phyloP scores from a whole-genome alignment of 768 basidiomycete genomes.

The Mycena vitilis region DNA sequence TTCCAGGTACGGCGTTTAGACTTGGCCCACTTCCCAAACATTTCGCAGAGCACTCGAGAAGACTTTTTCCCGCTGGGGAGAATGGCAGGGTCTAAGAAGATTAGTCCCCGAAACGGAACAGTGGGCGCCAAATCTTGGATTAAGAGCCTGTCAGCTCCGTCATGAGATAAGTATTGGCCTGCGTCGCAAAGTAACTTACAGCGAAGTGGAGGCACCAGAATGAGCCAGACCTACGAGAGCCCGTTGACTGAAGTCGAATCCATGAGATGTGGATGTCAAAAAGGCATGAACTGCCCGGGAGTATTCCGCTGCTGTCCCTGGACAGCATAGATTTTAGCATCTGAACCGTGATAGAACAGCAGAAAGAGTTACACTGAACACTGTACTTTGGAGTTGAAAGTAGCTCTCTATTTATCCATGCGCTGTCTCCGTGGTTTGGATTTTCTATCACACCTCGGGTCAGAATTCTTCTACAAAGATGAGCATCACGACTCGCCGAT shows the following conservation, averaged over 20 bases:
- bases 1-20: slow-evolving; percentile 1
- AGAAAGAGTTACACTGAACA: neutral
- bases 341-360: neutral
- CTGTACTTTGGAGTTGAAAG: neutral
- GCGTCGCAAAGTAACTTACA: too few relatives aligned
- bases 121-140: neutral
- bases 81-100: slow-evolving; percentile 6
- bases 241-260: slow-evolving; percentile 29
- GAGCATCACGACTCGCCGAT: neutral
- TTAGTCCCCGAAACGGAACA: neutral
- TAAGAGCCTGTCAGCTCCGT: too few relatives aligned
- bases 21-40: slow-evolving; percentile 2
- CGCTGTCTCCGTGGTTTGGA: slow-evolving; percentile 1
- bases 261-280: slow-evolving; percentile 27
- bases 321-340: neutral
- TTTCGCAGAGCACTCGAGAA: neutral
- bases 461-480: too few relatives aligned
- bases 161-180: too few relatives aligned
- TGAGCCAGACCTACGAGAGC: neutral
- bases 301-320: slow-evolving; percentile 33
- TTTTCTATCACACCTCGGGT: neutral
- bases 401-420: neutral
- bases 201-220: too few relatives aligned
- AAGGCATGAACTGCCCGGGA: slow-evolving; percentile 27
- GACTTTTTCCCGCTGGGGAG: neutral